Conservation (phyloP, 208 protist genomes). For the Acanthamoeba quina region DNA sequence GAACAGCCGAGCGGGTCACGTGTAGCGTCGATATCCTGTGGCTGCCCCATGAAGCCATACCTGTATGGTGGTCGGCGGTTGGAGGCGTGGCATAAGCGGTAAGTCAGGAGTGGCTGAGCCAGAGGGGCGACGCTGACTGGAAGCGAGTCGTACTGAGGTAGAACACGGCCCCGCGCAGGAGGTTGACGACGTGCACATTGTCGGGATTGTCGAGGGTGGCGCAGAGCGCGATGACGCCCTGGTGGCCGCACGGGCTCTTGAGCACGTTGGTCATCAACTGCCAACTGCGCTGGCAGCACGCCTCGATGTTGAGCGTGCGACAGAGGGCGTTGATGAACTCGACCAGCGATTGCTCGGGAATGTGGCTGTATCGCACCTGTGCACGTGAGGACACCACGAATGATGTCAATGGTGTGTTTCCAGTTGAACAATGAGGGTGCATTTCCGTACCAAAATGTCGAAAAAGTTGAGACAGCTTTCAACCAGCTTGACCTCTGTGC, state of each 20-base stretch:
- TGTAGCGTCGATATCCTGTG: constrained; percentile 35
- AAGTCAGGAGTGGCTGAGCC: background rate
- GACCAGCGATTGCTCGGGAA: constrained; percentile 2
- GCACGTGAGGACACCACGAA: background rate
- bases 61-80: background rate
- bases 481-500: constrained; percentile 49
- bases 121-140: background rate
- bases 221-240: constrained; percentile 76
- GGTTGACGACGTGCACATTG: constrained; percentile 72
- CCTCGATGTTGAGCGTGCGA: constrained; percentile 78
- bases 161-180: constrained; percentile 80
- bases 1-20: constrained; percentile 30
- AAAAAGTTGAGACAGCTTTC: constrained; percentile 79
- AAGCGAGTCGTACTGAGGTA: constrained; percentile 77
- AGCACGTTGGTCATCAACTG: constrained; percentile 75
- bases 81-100: background rate
- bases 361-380: constrained; percentile 56
- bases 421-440: background rate
- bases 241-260: constrained; percentile 67
- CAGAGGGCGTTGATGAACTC: constrained; percentile 72
- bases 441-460: constrained; percentile 54
- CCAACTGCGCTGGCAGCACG: constrained; percentile 74
- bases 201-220: constrained; percentile 64
- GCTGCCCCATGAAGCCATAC: constrained; percentile 72
- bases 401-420: background rate